Base-by-base conservation (phyloP, 805 yeast genomes). In the Scheffersomyces ergatensis region DNA sequence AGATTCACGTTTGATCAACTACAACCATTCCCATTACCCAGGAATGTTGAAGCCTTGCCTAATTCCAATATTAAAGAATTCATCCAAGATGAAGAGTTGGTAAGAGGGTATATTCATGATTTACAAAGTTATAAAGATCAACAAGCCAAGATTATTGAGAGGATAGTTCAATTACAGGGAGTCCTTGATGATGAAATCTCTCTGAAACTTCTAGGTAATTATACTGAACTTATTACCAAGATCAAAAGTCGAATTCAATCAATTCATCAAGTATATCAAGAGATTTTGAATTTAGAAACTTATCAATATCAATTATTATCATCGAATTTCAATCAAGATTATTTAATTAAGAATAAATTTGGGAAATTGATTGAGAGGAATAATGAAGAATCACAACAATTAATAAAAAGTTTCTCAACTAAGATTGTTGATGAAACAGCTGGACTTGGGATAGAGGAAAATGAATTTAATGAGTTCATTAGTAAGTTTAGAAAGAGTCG, bases 281-380 rank as follows among this genome's bases (percentile, higher is more conserved):
- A 68, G 44, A 70, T 66, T 47, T 43, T 55, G 17, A 53, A 54
- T 39, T 48, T 65, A 33, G 73, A 70, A 43, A 59, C 66, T 12
- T 50, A 45, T 25, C 74, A 69, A 52, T 67, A 67, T 53, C 67
- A 66, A 45, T 54, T 67, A 21, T 51, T 68, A 16, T 57, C 69
- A 24, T 43, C 65, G 29, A 69, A 63, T 43, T 70, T 57, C 50
- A 65, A 66, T 48, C 60, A 53, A 30, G 63, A 57, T 31, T 50
- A 54, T 36, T 50, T 59, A 34, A 55, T 63, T 43, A 59, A 58
- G 35, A 47, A 53, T 13, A 64, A 62, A 48, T 63, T 54, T 38
- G 45, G 45, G 15, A 49, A 47, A 25, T 39, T 60, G 37, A 57
- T 66, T 25, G 54, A 52, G 5, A 45, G 44, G 5, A 48, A 49